Percentiles rank a stretch among this genome's conserved stretches.
Conservation (phyloP, 1,284 basidiomycete species). For the Cronartium ribicola region DNA sequence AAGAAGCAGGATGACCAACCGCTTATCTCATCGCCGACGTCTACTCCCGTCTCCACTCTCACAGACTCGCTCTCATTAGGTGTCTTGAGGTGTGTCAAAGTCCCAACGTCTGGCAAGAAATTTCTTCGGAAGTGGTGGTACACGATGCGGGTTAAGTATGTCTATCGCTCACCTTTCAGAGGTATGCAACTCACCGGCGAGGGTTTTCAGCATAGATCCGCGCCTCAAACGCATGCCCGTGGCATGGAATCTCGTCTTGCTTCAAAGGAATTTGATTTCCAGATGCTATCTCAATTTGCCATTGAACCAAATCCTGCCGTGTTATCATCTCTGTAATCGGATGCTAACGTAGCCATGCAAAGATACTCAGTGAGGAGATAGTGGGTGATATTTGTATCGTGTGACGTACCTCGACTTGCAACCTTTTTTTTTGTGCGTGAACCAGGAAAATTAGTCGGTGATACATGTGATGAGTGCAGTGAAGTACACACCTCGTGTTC, state of each 20-base stretch:
- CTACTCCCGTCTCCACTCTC: slow-evolving; percentile 86
- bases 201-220: slow-evolving; percentile 96
- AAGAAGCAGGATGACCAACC: slow-evolving; percentile 52
- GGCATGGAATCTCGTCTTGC: slow-evolving; percentile 72
- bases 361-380: slow-evolving; percentile 5
- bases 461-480: neutral
- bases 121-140: slow-evolving; percentile 52
- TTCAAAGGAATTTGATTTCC: slow-evolving; percentile 75
- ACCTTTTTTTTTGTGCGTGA: neutral
- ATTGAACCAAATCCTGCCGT: slow-evolving; percentile 84
- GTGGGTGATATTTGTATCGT: neutral
- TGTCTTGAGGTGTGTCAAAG: slow-evolving; percentile 65
- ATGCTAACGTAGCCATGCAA: slow-evolving; percentile 56
- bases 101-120: slow-evolving; percentile 86
- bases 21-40: slow-evolving; percentile 76
- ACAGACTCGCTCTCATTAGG: slow-evolving; percentile 62
- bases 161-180: neutral
- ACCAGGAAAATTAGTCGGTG: neutral
- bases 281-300: slow-evolving; percentile 86
- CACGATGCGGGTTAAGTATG: neutral
- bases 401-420: slow-evolving; percentile 60
- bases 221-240: slow-evolving; percentile 90
- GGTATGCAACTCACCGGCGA: slow-evolving; percentile 57
- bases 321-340: slow-evolving; percentile 94
- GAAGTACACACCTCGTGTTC: slow-evolving; percentile 65